Base-by-base conservation (phyloP, 257 asterid species). In the Ocimum tenuiflorum region DNA sequence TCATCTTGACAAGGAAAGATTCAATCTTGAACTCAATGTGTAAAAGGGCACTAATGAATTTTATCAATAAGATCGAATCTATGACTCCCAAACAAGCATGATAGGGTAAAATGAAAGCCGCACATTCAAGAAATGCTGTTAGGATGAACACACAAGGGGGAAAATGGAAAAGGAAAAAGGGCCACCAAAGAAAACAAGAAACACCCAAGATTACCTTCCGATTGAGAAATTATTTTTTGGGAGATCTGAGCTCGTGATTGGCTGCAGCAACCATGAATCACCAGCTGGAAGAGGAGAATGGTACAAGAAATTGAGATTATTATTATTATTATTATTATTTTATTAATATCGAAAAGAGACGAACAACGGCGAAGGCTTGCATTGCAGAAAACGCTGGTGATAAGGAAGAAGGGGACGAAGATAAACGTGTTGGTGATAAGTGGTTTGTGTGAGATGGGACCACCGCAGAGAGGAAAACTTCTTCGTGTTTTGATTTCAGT, bases 181-280 rank as follows among this genome's bases (percentile, higher is more conserved):
- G 38, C n/a, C 29, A 35, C 1, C 12, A 27, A 38, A n/a, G 23
- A 23, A 48, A 66, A 61, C 4, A 63, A 35, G 66, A 43, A 54
- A 23, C 42, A 9, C 36, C 31, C 60, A 60, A 18, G 38, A 39
- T 65, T 59, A n/a, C n/a, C n/a, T n/a, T n/a, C n/a, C n/a, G n/a
- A n/a, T n/a, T n/a, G n/a, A n/a, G n/a, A n/a, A n/a, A n/a, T 20
- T 9, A 18, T 15, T 23, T 8, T 36, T 67, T 31, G 6, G 70
- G 80, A 82, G 79, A 80, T 81, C 81, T 81, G 72, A 41, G 45
- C 64, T 68, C 48, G 52, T 33, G 74, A 49, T 75, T 77, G 63
- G 60, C 62, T 42, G 68, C 68, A 65, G n/a, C n/a, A n/a, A n/a
- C n/a, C n/a, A n/a, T 53, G 15, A 70, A 76, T 71, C 63, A 0